These are phyloP conservation scores for Solanum bulbocastanum DNA, from an alignment of 257 asterid genomes.

Conservation along the genomic window DNA sequence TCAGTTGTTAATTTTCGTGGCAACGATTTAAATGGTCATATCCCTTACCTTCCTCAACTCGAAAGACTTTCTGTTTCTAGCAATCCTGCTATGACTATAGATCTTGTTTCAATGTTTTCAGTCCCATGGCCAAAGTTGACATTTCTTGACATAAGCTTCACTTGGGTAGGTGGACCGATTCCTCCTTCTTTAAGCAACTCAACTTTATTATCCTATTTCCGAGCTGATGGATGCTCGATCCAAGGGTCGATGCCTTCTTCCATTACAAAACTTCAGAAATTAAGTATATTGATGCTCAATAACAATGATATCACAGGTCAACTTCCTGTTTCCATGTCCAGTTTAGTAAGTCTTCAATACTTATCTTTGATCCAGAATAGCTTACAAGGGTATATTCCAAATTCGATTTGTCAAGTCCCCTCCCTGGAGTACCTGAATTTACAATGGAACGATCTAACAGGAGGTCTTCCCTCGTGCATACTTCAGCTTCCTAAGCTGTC, in stretches of 20 bases:
- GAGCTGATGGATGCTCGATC: neutral
- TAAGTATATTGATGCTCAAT: neutral
- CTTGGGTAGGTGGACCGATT: neutral
- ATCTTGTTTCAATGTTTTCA: constrained; percentile 1
- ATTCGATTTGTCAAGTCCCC: neutral
- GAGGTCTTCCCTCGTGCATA: neutral
- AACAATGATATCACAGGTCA: neutral
- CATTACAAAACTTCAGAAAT: neutral
- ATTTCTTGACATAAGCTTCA: neutral
- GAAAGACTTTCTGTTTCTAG: neutral
- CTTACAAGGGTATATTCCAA: neutral
- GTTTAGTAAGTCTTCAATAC: neutral
- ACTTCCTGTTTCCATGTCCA: neutral
- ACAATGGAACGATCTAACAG: neutral
- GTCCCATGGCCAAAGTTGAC: neutral
- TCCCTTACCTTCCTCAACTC: constrained; percentile 7
- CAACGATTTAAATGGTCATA: neutral
- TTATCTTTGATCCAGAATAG: neutral
- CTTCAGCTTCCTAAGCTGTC: constrained; percentile 2
- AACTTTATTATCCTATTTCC: neutral
- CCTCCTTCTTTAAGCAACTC: neutral
- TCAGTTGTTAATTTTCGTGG: neutral
- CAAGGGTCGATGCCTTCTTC: constrained; percentile 7
- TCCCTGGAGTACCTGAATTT: neutral
- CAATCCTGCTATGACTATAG: neutral